Percentiles rank a stretch among this genome's conserved stretches.
phyloP scores from a whole-genome alignment of 495 filamentous ascomycete genomes.

The Podospora conica region DNA sequence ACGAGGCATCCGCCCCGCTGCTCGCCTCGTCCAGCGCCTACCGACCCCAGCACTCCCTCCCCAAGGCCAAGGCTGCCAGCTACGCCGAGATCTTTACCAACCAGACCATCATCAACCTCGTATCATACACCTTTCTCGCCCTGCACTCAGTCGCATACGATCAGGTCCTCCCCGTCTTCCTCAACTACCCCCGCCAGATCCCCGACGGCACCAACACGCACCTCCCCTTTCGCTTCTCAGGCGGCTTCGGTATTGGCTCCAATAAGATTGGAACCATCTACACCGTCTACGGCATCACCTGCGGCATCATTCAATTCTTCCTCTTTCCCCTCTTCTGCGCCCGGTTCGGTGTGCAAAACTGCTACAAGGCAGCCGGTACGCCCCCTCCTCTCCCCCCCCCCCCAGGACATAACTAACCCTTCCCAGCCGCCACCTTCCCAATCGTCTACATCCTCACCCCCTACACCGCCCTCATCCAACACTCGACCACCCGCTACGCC shows the following conservation, averaged over 20 bases:
- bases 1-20: conserved; percentile 39
- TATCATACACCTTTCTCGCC: conserved; percentile 68
- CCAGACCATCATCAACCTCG: conserved; percentile 70
- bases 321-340: conserved; percentile 66
- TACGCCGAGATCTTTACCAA: conserved; percentile 64
- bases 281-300: conserved; percentile 64
- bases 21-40: conserved; percentile 30
- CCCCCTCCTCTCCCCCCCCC: not conserved
- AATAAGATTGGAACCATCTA: conserved; percentile 70
- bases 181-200: conserved; percentile 57
- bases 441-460: conserved; percentile 67
- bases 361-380: conserved; percentile 52
- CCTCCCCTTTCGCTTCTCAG: conserved; percentile 70
- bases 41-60: conserved; percentile 11
- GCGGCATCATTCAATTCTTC: conserved; percentile 72
- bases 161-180: conserved; percentile 73
- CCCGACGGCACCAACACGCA: conserved; percentile 49
- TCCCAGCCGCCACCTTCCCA: conserved; percentile 51
- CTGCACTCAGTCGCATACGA: conserved; percentile 74
- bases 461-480: conserved; percentile 58
- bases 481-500: conserved; percentile 33
- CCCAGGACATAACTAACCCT: not conserved
- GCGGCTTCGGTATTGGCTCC: conserved; percentile 69
- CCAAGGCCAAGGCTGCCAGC: conserved; percentile 33
- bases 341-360: conserved; percentile 63